Base-by-base conservation (phyloP, 768 basidiomycete genomes). In the Leccinum uliginosum region DNA sequence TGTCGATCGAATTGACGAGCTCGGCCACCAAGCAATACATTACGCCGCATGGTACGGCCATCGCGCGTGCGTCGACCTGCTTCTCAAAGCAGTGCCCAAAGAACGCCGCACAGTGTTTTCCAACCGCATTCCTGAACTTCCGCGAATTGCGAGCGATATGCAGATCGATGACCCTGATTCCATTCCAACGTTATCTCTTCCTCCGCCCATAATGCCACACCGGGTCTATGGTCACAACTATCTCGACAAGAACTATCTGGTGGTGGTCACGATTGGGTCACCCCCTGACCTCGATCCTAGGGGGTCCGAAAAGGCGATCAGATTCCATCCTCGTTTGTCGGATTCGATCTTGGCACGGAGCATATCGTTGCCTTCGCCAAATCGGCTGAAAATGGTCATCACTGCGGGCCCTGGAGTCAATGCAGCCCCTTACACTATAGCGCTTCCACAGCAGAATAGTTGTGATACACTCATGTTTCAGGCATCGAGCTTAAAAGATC, bases 31-130 rank as follows among this genome's bases (percentile, higher is more conserved):
- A 35, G 84, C 96, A 17, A 80, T 93, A 44, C 93, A 97, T 74
- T 98, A 98, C 67, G 94, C 96, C 1, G 94, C 93, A 4, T 99
- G 96, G 94, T 92, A 92, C 65, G 96, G 93, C 3, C 90, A 94
- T 67, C 81, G 85, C 51, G 73, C 75, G 19, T 91, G 85, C 61
- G 81, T 91, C 50, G 74, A 78, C 26, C 70, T 83, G 3, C 79
- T 96, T 15, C 74, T 91, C 47, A 73, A 71, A 60, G 70, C 69
- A 48, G 62, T 73, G 48, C 65, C 69, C 6, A 62, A 55, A 32
- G 62, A 60, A 34, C 57, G 53, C 17, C 60, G 46, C 32, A 30
- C 38, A 29, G n/a, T 66, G 38, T 61, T 57, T 55, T 53, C 58
- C 54, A 60, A 62, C 24, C 65, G 53, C 50, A 53, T 57, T 60